phyloP scores from a whole-genome alignment of 768 basidiomycete genomes.

The Amylocystis lapponica region DNA sequence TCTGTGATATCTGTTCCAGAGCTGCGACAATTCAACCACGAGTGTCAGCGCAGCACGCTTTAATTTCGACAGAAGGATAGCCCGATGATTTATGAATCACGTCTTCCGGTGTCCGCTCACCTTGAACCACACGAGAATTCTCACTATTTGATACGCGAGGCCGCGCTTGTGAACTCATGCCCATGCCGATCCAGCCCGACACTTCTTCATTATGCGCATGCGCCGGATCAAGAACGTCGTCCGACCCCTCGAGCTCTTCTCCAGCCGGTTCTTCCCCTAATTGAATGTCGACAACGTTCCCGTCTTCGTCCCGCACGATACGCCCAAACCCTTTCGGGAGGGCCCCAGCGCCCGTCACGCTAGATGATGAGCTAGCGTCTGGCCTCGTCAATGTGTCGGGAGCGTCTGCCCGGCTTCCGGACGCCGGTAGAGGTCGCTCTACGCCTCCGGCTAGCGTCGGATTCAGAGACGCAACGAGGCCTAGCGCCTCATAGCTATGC shows the following conservation, averaged over 20 bases:
- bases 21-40: conserved; percentile 31
- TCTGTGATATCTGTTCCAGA: conserved; percentile 56
- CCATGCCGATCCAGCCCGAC: conserved; percentile 21
- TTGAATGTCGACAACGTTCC: conserved; percentile 69
- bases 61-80: background rate
- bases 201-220: conserved; percentile 12
- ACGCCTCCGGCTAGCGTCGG: conserved; percentile 65
- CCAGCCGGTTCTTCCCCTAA: conserved; percentile 47
- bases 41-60: conserved; percentile 2
- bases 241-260: conserved; percentile 26
- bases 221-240: conserved; percentile 29
- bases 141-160: conserved; percentile 12
- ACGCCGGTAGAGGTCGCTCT: conserved; percentile 34
- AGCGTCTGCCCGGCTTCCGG: background rate
- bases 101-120: conserved; percentile 25
- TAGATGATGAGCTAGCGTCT: conserved; percentile 13
- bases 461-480: conserved; percentile 64
- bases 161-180: conserved; percentile 19
- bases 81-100: background rate
- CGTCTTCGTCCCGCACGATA: conserved; percentile 75
- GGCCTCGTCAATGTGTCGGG: conserved; percentile 10
- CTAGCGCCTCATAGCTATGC: conserved; percentile 68
- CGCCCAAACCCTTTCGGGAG: conserved; percentile 68
- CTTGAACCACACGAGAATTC: conserved; percentile 30
- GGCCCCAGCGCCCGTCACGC: background rate